Evolutionary conservation across 2,329 filamentous ascomycete species (phyloP).

Genomic region (Monilinia polystroma): DNA sequence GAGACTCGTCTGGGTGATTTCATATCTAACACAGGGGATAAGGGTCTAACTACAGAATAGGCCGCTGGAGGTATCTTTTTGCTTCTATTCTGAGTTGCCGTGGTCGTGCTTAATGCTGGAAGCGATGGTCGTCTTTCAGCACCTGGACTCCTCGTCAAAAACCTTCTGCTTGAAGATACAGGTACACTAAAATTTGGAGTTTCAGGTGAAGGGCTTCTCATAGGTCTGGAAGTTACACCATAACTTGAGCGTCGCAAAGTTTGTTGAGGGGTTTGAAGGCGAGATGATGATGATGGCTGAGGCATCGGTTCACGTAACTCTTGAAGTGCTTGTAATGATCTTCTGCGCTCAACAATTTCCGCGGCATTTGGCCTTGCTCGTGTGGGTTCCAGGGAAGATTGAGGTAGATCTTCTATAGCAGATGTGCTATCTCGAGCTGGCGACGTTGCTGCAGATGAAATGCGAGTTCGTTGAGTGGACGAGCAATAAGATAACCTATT

Average conservation of each 20-base stretch:
- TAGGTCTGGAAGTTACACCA: constrained; percentile 22
- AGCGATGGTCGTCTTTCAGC: constrained; percentile 21
- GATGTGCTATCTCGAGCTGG: constrained; percentile 56
- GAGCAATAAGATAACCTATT: constrained; percentile 60
- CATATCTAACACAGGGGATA: constrained; percentile 30
- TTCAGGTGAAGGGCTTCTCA: constrained; percentile 27
- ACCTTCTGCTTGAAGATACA: constrained; percentile 34
- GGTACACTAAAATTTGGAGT: constrained; percentile 40
- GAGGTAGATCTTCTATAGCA: constrained; percentile 32
- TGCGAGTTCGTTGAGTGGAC: constrained; percentile 58
- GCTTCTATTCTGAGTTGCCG: constrained; percentile 26
- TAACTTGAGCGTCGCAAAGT: constrained; percentile 31
- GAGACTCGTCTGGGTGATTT: constrained; percentile 25
- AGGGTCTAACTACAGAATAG: constrained; percentile 26
- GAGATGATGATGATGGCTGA: constrained; percentile 27
- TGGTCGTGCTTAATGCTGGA: constrained; percentile 13
- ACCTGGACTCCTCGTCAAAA: constrained; percentile 19
- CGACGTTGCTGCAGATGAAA: constrained; percentile 60
- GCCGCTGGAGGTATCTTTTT: constrained; percentile 27
- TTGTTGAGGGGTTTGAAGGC: constrained; percentile 28
- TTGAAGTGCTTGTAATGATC: constrained; percentile 37
- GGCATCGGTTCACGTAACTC: constrained; percentile 29
- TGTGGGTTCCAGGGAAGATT: constrained; percentile 28
- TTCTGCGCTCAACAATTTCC: constrained; percentile 36
- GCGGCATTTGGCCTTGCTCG: constrained; percentile 34